phyloP scores from a whole-genome alignment of 345 rosid species.

The Hypericum perforatum region DNA sequence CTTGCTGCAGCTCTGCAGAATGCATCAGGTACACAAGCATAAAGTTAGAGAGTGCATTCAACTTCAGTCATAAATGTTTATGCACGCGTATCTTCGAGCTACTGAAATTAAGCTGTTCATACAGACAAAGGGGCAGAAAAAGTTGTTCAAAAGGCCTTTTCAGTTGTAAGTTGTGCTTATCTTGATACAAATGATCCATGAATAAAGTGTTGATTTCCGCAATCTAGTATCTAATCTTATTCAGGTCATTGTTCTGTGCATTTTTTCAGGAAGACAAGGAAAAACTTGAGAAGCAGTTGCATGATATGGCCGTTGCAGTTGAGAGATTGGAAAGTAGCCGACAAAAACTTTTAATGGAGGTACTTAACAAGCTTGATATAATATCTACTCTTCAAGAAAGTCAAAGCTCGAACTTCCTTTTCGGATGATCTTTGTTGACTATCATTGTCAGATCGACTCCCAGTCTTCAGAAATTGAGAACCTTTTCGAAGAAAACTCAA shows the following conservation, averaged over 20 bases:
- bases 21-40: conserved; percentile 35
- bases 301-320: conserved; percentile 85
- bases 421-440: conserved; percentile 2
- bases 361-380: conserved; percentile 14
- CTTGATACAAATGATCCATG: neutral
- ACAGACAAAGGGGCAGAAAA: conserved; percentile 45
- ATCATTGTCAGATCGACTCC: conserved; percentile 62
- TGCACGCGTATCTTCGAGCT: neutral
- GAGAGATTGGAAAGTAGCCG: conserved; percentile 90
- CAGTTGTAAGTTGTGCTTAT: conserved; percentile 45
- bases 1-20: conserved; percentile 34
- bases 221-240: too few relatives aligned
- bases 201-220: too few relatives aligned
- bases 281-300: conserved; percentile 82
- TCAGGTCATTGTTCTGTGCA: conserved; percentile 1
- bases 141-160: conserved; percentile 30
- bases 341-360: conserved; percentile 96
- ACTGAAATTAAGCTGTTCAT: conserved; percentile 4
- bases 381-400: conserved; percentile 6
- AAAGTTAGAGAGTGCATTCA: neutral
- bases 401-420: conserved; percentile 8
- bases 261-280: conserved; percentile 69
- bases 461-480: conserved; percentile 95
- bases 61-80: neutral
- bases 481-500: conserved; percentile 84